phyloP scores from a whole-genome alignment of 345 rosid genomes.

The Iberis pinnata region DNA sequence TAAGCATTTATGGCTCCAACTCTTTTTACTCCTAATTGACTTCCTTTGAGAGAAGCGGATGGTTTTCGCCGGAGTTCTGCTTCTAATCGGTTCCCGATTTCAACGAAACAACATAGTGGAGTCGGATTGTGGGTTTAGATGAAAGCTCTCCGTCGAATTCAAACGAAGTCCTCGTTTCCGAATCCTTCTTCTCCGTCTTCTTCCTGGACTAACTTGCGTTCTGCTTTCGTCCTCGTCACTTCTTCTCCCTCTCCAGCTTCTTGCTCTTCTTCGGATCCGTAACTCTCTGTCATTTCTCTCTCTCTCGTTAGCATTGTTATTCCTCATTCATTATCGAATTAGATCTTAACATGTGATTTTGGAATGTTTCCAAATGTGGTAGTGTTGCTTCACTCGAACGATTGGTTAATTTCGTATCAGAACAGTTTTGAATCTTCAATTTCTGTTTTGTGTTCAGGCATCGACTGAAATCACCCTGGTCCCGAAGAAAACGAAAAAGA shows the following conservation, averaged over 20 bases:
- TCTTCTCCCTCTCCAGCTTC: conserved; percentile 79
- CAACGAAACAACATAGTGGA: not conserved
- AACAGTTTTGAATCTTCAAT: too few species aligned
- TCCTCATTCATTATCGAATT: not conserved
- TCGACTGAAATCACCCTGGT: conserved; percentile 82
- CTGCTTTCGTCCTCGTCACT: conserved; percentile 66
- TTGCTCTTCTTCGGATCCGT: conserved; percentile 77
- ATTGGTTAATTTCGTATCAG: too few species aligned
- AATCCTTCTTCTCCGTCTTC: conserved; percentile 54
- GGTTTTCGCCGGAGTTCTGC: conserved; percentile 15
- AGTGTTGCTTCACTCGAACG: too few species aligned
- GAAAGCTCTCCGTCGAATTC: conserved; percentile 82
- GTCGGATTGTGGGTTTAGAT: conserved; percentile 35
- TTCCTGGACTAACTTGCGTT: conserved; percentile 86
- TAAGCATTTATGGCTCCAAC: conserved; percentile 8
- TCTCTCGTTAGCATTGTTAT: not conserved
- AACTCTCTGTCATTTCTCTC: conserved; percentile 31
- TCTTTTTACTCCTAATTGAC: conserved; percentile 23
- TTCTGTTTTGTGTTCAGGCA: conserved; percentile 38
- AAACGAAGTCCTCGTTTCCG: conserved; percentile 55
- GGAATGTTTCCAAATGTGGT: too few species aligned
- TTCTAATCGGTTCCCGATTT: conserved; percentile 1
- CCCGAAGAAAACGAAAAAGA: conserved; percentile 64
- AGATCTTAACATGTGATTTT: not conserved
- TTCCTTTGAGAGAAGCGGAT: conserved; percentile 5